Percentiles rank a stretch among this genome's conserved stretches.
Evolutionary conservation across 2,329 filamentous ascomycete species (phyloP).

Genomic region (Alternaria gaisen): DNA sequence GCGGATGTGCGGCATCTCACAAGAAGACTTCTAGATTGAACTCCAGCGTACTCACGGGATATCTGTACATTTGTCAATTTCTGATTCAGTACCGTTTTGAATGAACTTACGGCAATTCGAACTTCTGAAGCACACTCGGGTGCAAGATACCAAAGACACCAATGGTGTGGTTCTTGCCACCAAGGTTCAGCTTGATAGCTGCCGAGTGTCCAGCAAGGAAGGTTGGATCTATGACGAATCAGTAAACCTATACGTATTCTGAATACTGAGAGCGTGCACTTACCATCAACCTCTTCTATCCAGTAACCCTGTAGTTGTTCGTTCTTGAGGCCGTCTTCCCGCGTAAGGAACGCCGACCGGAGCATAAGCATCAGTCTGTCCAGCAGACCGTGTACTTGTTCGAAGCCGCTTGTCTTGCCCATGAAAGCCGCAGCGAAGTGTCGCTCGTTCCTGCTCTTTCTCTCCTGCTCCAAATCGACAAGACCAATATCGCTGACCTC

Average conservation of each 20-base stretch:
- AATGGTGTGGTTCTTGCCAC: slow-evolving; percentile 77
- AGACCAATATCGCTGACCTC: slow-evolving; percentile 91
- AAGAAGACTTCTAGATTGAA: slow-evolving; percentile 94
- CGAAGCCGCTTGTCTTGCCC: slow-evolving; percentile 93
- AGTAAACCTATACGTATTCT: slow-evolving; percentile 4
- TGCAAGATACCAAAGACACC: slow-evolving; percentile 95
- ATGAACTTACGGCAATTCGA: slow-evolving; percentile 76
- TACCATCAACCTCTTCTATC: slow-evolving; percentile 89
- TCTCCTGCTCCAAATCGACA: slow-evolving; percentile 83
- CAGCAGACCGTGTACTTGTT: slow-evolving; percentile 91
- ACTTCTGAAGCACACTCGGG: slow-evolving; percentile 90
- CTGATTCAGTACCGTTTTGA: background rate
- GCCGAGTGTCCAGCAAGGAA: slow-evolving; percentile 93
- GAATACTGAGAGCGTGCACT: slow-evolving; percentile 29
- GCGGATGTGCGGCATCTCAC: slow-evolving; percentile 51
- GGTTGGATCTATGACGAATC: slow-evolving; percentile 69
- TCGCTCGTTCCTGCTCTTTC: slow-evolving; percentile 87
- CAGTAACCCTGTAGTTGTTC: slow-evolving; percentile 79
- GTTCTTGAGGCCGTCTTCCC: slow-evolving; percentile 69
- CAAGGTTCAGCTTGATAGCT: slow-evolving; percentile 78
- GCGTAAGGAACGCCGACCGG: slow-evolving; percentile 78
- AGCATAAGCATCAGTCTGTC: slow-evolving; percentile 95
- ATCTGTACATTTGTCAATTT: slow-evolving; percentile 59
- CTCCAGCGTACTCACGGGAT: slow-evolving; percentile 93
- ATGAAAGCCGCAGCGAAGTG: slow-evolving; percentile 97